Percentiles rank a stretch among this genome's conserved stretches.
Evolutionary conservation across 495 filamentous ascomycete species (phyloP).

Genomic region (Xylaria cubensis): DNA sequence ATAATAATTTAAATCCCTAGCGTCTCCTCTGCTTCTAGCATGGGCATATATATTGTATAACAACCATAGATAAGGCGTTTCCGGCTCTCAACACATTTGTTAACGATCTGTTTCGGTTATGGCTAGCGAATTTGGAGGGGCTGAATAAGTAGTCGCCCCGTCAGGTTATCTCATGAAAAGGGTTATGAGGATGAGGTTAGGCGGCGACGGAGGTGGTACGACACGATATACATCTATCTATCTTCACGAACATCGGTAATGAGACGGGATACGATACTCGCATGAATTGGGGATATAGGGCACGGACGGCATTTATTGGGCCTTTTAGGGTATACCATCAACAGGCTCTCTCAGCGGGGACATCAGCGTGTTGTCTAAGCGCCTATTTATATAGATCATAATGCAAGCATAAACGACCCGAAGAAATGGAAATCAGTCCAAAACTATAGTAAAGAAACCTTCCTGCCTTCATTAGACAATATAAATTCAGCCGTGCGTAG

Average conservation of each 20-base stretch:
- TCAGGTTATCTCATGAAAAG: not conserved
- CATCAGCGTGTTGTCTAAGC: not conserved
- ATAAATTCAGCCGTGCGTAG: not conserved
- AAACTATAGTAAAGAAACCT: not conserved
- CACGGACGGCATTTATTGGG: slow-evolving; percentile 3
- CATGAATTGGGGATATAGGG: slow-evolving; percentile 5
- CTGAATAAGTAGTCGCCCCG: not conserved
- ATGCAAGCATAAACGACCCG: slow-evolving; percentile 5
- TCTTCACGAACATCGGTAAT: not conserved
- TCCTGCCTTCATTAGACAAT: not conserved
- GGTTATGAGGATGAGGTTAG: not conserved
- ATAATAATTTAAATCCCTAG: slow-evolving; percentile 33
- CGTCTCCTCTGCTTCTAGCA: not conserved
- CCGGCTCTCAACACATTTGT: too few species aligned
- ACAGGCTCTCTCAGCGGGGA: not conserved
- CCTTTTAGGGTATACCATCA: slow-evolving; percentile 12
- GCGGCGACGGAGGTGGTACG: not conserved
- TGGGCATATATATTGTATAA: not conserved
- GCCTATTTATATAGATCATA: slow-evolving; percentile 3
- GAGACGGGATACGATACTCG: not conserved
- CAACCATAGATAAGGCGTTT: not conserved
- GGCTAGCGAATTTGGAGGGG: not conserved
- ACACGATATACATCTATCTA: not conserved
- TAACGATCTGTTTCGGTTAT: not conserved
- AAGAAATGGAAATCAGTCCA: not conserved